Evolutionary conservation across 2,329 filamentous ascomycete species (phyloP).

Genomic region (Sclerotinia subarctica): DNA sequence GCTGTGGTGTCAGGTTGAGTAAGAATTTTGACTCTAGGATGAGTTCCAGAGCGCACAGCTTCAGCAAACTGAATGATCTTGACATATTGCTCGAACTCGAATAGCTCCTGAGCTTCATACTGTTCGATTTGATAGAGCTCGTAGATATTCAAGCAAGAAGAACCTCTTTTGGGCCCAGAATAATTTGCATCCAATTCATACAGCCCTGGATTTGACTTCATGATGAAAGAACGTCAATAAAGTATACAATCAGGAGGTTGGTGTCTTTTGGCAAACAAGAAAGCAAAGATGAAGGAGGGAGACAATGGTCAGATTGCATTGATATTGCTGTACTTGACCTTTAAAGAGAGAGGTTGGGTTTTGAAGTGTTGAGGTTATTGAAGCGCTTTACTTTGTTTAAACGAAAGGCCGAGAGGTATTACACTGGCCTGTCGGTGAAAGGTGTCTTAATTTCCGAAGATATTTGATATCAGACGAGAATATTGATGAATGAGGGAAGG

Average conservation of each 20-base stretch:
- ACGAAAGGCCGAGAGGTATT: neutral
- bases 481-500: neutral
- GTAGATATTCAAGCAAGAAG: neutral
- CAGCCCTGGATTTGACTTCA: neutral
- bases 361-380: neutral
- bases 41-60: constrained; percentile 8
- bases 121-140: neutral
- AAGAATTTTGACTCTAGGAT: constrained; percentile 3
- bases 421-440: neutral
- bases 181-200: too few species aligned
- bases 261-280: too few species aligned
- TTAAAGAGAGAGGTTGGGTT: neutral
- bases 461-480: neutral
- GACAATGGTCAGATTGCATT: too few species aligned
- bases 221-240: neutral
- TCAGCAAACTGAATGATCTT: constrained; percentile 14
- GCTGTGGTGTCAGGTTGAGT: neutral
- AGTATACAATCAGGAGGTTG: neutral
- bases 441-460: neutral
- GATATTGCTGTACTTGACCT: neutral
- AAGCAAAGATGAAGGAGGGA: neutral
- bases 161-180: neutral
- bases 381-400: neutral
- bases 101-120: neutral
- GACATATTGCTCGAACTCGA: constrained; percentile 9